Base-by-base conservation (phyloP, 2,329 filamentous ascomycete genomes). In the Chaetomiaceae sp. region DNA sequence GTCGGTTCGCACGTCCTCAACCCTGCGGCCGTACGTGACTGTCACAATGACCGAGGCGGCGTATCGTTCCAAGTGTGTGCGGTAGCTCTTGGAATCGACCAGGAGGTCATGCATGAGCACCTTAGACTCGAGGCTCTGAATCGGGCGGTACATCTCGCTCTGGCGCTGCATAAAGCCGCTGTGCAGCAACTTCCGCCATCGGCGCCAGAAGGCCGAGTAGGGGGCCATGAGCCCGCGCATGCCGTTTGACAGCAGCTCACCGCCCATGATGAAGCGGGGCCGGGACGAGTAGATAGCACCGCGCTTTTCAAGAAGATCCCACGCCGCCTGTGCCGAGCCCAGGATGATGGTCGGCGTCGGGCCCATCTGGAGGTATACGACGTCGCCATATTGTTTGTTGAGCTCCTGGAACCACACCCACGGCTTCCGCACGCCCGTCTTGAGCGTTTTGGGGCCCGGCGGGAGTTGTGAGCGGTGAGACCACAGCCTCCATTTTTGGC, bases 201-300 rank as follows among this genome's bases (percentile, higher is more conserved):
- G 65, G 14, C 70, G 58, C 72, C 71, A 74, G 40, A 67, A 73
- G 0, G 64, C 51, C 0, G 64, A 65, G 54, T 74, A 73, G 0
- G 71, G 70, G 4, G 72, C 68, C 65, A 74, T 73, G 4, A 74
- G 59, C 0, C 71, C 70, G 4, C 70, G 63, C 63, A 72, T 64
- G 0, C 70, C 70, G 0, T 64, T 67, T 0, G 72, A 73, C 0
- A 73, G 60, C 0, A 72, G 60, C 37, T 74, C 70, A 2, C 68
- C 67, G 21, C 72, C 72, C 65, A 73, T 70, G 50, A 74, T 72
- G 55, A 75, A 74, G 3, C 72, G 64, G 0, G 73, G 72, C 0
- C 73, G 65, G 0, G 71, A 74, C 0, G 72, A 73, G 50, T 71
- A 74, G 34, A 70, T 65, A 3, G 69, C 63, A 2, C 72, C 71